Evolutionary conservation across 257 asterid species (phyloP).

Genomic region (Petunia axillaris): DNA sequence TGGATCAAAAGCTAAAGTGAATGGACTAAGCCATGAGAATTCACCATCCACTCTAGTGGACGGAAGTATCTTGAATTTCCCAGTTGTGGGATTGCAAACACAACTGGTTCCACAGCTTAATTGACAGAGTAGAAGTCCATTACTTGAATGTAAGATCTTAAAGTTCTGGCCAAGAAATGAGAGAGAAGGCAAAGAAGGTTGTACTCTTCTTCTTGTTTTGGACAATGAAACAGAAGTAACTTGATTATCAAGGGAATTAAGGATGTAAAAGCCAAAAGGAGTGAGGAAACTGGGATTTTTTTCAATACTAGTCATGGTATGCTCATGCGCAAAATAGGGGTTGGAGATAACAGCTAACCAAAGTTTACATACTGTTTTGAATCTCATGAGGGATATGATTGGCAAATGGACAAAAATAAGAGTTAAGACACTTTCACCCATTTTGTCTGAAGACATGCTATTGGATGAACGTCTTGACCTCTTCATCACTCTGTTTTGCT

Average conservation of each 20-base stretch:
- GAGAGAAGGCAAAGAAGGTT: background rate
- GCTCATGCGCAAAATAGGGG: background rate
- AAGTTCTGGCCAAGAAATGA: background rate
- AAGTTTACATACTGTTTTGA: too few relatives aligned
- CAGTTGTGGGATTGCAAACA: constrained; percentile 14
- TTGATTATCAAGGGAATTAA: background rate
- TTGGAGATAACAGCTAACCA: background rate
- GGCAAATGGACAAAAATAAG: too few relatives aligned
- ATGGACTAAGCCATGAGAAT: too few relatives aligned
- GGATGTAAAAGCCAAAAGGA: background rate
- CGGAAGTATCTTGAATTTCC: too few relatives aligned
- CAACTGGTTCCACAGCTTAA: background rate
- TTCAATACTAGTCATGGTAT: background rate
- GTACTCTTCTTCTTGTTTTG: too few relatives aligned
- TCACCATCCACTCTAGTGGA: too few relatives aligned
- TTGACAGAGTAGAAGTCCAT: constrained; percentile 3
- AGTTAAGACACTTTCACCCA: too few relatives aligned
- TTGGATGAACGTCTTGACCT: too few relatives aligned
- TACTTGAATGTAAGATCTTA: constrained; percentile 19
- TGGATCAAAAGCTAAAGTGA: too few relatives aligned
- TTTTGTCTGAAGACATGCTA: too few relatives aligned
- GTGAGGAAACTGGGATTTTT: background rate
- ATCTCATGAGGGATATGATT: too few relatives aligned
- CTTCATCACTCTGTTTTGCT: background rate
- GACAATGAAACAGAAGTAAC: background rate